Evolutionary conservation across 2,329 filamentous ascomycete genomes (phyloP).

Genomic region (Xylariaceae sp.): DNA sequence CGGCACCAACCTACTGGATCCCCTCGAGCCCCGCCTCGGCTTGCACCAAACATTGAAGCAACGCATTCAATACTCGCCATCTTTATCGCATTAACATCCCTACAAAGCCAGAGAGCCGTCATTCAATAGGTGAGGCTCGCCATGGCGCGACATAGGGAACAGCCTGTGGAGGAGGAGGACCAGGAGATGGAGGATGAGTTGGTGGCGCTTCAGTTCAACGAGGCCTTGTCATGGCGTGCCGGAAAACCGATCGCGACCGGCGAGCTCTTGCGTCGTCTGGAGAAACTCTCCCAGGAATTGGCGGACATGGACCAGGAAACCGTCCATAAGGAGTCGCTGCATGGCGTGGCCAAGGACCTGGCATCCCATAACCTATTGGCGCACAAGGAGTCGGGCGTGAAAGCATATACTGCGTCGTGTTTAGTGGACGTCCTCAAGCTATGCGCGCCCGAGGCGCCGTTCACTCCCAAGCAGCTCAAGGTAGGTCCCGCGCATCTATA

Average conservation of each 20-base stretch:
- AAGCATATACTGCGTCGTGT: constrained; percentile 82
- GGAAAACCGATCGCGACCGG: constrained; percentile 82
- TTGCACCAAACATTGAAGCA: constrained; percentile 1
- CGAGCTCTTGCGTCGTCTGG: constrained; percentile 75
- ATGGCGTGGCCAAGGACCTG: constrained; percentile 77
- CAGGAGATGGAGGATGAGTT: constrained; percentile 38
- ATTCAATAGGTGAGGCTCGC: not conserved
- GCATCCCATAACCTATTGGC: constrained; percentile 74
- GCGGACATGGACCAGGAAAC: constrained; percentile 82
- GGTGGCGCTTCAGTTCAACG: constrained; percentile 66
- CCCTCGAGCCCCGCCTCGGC: constrained; percentile 11
- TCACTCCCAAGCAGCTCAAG: constrained; percentile 85
- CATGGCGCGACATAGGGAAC: constrained; percentile 40
- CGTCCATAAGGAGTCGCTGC: constrained; percentile 75
- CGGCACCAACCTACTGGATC: not conserved
- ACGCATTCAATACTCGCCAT: not conserved
- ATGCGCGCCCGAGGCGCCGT: constrained; percentile 91
- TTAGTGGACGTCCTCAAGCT: constrained; percentile 89
- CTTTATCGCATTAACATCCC: not conserved
- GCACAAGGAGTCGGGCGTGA: constrained; percentile 91
- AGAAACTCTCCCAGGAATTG: constrained; percentile 76
- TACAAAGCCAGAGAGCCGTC: not conserved
- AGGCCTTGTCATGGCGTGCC: constrained; percentile 84
- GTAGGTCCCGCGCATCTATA: constrained; percentile 42
- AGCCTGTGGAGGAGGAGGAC: constrained; percentile 36